phyloP scores from a whole-genome alignment of 176 grass and related monocot species.

The Eremochloa ophiuroides region DNA sequence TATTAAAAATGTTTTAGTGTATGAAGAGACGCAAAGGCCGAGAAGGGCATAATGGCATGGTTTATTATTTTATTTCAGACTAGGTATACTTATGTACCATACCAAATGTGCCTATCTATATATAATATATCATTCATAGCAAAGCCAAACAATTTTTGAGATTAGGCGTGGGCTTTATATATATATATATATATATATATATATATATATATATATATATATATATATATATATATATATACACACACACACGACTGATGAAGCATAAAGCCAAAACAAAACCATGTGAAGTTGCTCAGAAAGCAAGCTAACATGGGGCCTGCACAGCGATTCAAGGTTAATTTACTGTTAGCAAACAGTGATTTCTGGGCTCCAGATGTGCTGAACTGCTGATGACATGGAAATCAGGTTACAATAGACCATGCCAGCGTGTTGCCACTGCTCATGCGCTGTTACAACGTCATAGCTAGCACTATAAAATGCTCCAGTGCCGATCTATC shows the following conservation, averaged over 20 bases:
- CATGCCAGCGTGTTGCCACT: neutral
- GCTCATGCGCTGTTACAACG: neutral
- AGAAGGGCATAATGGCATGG: neutral
- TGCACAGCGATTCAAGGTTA: neutral
- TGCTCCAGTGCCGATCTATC: neutral
- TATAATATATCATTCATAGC: neutral
- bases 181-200: too few relatives aligned
- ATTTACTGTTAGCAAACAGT: neutral
- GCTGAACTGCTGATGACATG: neutral
- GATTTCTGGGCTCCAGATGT: neutral
- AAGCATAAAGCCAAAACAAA: neutral
- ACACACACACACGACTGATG: too few relatives aligned
- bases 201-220: too few relatives aligned
- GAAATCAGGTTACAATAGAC: neutral
- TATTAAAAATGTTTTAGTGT: neutral
- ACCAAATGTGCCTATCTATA: neutral
- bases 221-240: too few relatives aligned
- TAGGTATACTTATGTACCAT: neutral
- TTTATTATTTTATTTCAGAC: neutral
- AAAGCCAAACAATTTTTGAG: neutral
- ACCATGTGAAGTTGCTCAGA: neutral
- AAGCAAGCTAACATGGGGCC: neutral
- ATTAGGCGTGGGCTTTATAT: too few relatives aligned
- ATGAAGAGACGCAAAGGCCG: neutral
- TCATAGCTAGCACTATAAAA: neutral